Conservation (phyloP, 1,139 yeast species). For the Saccharomyces pastorianus region DNA sequence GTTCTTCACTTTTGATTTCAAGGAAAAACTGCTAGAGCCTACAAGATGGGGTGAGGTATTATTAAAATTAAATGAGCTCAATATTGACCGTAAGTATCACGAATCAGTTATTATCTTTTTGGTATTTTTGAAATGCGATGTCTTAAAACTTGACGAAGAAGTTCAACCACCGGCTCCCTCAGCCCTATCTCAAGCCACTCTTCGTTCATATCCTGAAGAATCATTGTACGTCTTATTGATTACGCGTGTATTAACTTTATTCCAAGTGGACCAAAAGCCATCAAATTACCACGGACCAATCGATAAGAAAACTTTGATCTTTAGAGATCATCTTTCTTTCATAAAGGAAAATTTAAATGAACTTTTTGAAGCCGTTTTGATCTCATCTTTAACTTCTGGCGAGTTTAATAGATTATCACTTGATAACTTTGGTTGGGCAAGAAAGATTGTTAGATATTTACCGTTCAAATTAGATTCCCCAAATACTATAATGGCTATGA, state of each 20-base stretch:
- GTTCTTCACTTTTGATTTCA: constrained; percentile 40
- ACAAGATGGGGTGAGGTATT: constrained; percentile 54
- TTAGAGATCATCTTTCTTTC: constrained; percentile 58
- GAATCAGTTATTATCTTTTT: constrained; percentile 41
- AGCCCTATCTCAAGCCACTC: constrained; percentile 29
- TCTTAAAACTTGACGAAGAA: constrained; percentile 34
- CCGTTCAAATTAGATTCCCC: constrained; percentile 46
- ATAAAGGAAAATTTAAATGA: constrained; percentile 46
- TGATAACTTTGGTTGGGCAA: constrained; percentile 47
- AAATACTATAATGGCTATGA: constrained; percentile 31
- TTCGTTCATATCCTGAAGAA: constrained; percentile 29
- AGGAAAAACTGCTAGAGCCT: constrained; percentile 35
- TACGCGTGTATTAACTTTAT: constrained; percentile 51
- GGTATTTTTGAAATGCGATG: constrained; percentile 38
- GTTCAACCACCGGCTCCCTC: constrained; percentile 27
- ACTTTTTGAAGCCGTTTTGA: constrained; percentile 46
- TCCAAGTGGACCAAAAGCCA: constrained; percentile 47
- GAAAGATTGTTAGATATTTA: constrained; percentile 42
- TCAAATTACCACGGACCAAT: constrained; percentile 64
- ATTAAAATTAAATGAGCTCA: constrained; percentile 28
- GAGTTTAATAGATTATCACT: constrained; percentile 37
- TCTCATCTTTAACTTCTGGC: constrained; percentile 47
- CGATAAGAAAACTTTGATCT: constrained; percentile 53
- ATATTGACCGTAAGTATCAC: constrained; percentile 30
- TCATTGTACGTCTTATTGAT: constrained; percentile 41